Conservation (phyloP, 164 flowering plant genomes). For the Protea cynaroides region DNA sequence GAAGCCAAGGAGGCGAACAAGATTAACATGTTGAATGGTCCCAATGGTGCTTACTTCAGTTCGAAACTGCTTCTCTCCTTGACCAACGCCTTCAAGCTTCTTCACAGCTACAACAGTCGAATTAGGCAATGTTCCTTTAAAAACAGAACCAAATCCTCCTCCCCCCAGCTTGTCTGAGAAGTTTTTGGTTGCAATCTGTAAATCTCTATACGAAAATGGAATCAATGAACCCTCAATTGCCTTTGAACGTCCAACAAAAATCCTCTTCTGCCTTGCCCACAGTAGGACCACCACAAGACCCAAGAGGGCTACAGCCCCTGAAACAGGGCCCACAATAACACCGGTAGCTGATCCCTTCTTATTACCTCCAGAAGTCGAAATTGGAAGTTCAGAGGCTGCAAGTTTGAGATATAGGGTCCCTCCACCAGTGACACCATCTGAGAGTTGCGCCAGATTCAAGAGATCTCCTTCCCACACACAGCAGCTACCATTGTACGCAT, state of each 20-base stretch:
- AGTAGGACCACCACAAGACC: background rate
- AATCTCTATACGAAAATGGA: background rate
- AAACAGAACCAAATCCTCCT: slow-evolving; percentile 5
- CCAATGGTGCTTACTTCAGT: background rate
- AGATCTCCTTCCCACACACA: slow-evolving; percentile 13
- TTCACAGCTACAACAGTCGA: background rate
- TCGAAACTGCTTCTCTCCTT: slow-evolving; percentile 4
- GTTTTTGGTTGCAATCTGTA: background rate
- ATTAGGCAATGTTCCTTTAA: background rate
- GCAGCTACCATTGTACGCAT: slow-evolving; percentile 12
- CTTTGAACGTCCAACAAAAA: too few relatives aligned
- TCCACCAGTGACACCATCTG: background rate
- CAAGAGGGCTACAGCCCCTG: background rate
- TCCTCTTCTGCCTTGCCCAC: background rate
- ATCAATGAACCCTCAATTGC: background rate
- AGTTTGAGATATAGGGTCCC: slow-evolving; percentile 3
- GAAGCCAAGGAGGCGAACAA: background rate
- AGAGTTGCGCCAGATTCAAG: background rate
- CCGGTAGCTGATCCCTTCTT: background rate
- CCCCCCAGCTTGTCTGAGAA: background rate
- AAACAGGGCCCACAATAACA: background rate
- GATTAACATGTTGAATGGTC: background rate
- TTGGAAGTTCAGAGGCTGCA: background rate
- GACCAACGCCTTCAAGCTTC: background rate
- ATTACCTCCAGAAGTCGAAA: background rate